Evolutionary conservation across 345 rosid species (phyloP), one percentile per base, ranked within the genome.

Genomic region (Odontarrhena argentea): DNA sequence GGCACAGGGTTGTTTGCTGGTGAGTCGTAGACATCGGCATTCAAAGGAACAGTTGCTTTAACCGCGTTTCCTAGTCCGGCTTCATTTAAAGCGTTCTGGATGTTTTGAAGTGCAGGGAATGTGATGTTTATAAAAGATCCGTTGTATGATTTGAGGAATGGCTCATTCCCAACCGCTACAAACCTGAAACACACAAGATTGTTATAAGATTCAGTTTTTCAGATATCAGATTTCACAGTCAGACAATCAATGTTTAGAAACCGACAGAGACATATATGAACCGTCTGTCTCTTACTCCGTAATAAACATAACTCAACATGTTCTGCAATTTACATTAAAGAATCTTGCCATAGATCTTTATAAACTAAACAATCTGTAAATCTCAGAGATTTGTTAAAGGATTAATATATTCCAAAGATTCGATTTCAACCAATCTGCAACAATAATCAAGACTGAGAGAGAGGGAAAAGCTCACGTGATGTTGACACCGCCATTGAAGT

Each of bases 101-200:
- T 87, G 79, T 92, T 92, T 50, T 81, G 80, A 70, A 92, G 92
- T 18, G 95, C 98, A 30, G 96, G 96, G 56, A 84, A 77, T 13
- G 95, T 92, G 56, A 54, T 43, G 60, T 89, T 87, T 30, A 84
- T 7, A 75, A 80, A 89, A 3, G 92, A 51, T 14, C 83, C 83
- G 34, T 87, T 87, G 77, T 89, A 92, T 35, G 95, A 9, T 25
- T 73, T 74, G 12, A 92, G 87, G 58, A 89, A 92, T 13, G 96
- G 98, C 76, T 88, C 94, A 35, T 87, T 87, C 34, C 98, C 95
- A 30, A 92, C 94, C 1, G 92, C 96, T 8, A 89, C 92, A 44
- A 74, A 86, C 71, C 96, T 92, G 78, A 66, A 35, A 42, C 7
- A 52, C 61, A 60, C 61, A 69, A 6, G 13, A 42, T 4, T 7